phyloP scores from a whole-genome alignment of 1,284 basidiomycete genomes.

The Xerocomus cyaneibrunnescens region DNA sequence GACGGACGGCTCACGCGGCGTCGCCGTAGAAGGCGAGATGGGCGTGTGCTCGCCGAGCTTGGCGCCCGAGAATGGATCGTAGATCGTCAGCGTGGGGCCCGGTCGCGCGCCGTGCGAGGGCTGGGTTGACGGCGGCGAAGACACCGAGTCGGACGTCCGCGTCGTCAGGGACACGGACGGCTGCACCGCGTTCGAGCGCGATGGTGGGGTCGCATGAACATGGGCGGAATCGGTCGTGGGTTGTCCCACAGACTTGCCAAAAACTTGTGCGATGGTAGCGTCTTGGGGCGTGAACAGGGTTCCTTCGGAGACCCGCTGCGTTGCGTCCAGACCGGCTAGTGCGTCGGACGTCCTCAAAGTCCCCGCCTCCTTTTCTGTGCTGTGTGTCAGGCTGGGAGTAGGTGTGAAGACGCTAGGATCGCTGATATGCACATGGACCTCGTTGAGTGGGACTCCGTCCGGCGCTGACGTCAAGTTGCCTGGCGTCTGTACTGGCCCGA shows the following conservation, averaged over 20 bases:
- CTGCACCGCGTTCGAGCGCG: constrained; percentile 7
- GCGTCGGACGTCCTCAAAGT: constrained; percentile 12
- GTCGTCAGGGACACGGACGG: constrained; percentile 12
- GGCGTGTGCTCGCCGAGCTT: constrained; percentile 23
- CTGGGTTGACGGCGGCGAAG: constrained; percentile 6
- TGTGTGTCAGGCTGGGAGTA: constrained; percentile 23
- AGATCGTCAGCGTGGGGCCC: constrained; percentile 21
- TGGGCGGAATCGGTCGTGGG: constrained; percentile 1
- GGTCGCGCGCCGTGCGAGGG: not conserved
- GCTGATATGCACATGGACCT: constrained; percentile 23
- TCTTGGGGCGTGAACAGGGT: constrained; percentile 60
- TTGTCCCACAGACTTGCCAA: constrained; percentile 30
- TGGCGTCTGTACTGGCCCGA: constrained; percentile 13
- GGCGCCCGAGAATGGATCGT: constrained; percentile 29
- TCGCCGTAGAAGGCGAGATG: constrained; percentile 7
- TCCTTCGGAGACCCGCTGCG: not conserved
- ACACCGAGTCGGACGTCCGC: constrained; percentile 15
- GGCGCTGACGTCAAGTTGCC: constrained; percentile 21
- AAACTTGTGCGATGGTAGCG: constrained; percentile 51
- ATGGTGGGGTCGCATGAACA: not conserved
- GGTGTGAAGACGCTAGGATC: constrained; percentile 24
- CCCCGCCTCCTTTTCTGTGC: constrained; percentile 14
- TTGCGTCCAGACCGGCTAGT: constrained; percentile 4
- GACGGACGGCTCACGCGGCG: constrained; percentile 2
- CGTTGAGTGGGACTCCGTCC: constrained; percentile 25